Percentiles rank a stretch among this genome's conserved stretches.
These are phyloP conservation scores for Vigna reflexopilosa DNA, from an alignment of 306 rosid genomes.

Conservation along the genomic window DNA sequence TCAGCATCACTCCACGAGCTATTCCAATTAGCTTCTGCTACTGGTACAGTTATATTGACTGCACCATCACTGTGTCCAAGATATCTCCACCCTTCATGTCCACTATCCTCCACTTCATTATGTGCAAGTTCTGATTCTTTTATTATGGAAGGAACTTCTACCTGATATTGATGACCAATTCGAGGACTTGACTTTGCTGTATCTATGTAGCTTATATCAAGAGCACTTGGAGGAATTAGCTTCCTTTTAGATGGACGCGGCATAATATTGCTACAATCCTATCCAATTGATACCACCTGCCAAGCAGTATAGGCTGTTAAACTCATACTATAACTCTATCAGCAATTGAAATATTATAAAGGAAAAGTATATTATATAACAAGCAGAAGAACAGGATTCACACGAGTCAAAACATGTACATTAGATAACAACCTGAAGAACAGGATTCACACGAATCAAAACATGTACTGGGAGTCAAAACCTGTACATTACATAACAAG, in stretches of 20 bases:
- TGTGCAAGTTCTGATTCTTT: conserved; percentile 51
- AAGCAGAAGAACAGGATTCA: conserved; percentile 29
- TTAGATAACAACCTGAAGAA: conserved; percentile 7
- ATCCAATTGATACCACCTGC: conserved; percentile 58
- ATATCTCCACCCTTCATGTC: conserved; percentile 39
- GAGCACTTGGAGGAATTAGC: conserved; percentile 55
- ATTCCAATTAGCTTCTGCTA: conserved; percentile 49
- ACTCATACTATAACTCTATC: conserved; percentile 8
- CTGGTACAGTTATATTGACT: conserved; percentile 34
- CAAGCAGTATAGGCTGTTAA: conserved; percentile 38
- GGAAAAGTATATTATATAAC: conserved; percentile 11
- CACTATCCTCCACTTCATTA: conserved; percentile 37
- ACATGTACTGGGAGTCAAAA: conserved; percentile 1
- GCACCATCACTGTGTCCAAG: conserved; percentile 43
- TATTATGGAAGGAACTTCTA: conserved; percentile 59
- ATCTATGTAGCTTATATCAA: conserved; percentile 49
- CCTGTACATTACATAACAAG: neutral
- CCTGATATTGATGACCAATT: conserved; percentile 74
- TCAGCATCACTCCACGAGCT: conserved; percentile 69
- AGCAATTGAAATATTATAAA: conserved; percentile 12
- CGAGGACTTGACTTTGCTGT: conserved; percentile 59
- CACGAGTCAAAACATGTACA: neutral
- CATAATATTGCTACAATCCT: conserved; percentile 48
- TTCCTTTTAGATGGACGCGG: conserved; percentile 46
- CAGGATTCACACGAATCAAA: conserved; percentile 16